These are phyloP conservation scores for Colletotrichum eleusines DNA, from an alignment of 2,329 filamentous ascomycete species.

Conservation along the genomic window DNA sequence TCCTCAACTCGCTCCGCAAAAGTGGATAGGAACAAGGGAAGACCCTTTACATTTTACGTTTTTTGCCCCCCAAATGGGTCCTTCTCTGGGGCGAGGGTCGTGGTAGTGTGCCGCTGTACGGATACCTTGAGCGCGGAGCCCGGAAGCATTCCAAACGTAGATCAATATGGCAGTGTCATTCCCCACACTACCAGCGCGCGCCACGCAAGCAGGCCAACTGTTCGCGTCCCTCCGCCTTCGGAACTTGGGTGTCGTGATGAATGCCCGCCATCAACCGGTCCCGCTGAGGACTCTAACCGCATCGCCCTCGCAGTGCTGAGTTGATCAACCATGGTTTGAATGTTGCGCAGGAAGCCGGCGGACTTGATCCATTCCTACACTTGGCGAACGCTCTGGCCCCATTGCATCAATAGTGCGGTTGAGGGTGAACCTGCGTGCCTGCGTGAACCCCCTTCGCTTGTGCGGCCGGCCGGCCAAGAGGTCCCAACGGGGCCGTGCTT, in stretches of 20 bases:
- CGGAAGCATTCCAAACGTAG: not conserved
- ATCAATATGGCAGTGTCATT: constrained; percentile 8
- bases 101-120: not conserved
- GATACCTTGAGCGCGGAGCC: not conserved
- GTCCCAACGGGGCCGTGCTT: constrained; percentile 18
- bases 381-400: not conserved
- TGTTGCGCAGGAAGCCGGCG: constrained; percentile 1
- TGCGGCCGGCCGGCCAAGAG: not conserved
- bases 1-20: constrained; percentile 20
- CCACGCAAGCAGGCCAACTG: constrained; percentile 2
- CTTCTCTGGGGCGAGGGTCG: constrained; percentile 2
- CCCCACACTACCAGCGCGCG: constrained; percentile 9
- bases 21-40: constrained; percentile 12
- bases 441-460: not conserved
- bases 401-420: not conserved
- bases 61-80: not conserved
- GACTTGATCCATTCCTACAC: not conserved
- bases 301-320: constrained; percentile 37
- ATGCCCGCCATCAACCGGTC: constrained; percentile 16
- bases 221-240: constrained; percentile 10
- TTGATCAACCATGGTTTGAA: constrained; percentile 8
- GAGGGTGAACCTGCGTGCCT: constrained; percentile 1
- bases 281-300: constrained; percentile 33
- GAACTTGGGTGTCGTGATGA: constrained; percentile 25
- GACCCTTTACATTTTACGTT: constrained; percentile 4